A percentile compares a stretch with the other conserved stretches of the same genome.
Evolutionary conservation across 2,329 filamentous ascomycete genomes (phyloP).

Genomic region (Dactylellina parvicollis): DNA sequence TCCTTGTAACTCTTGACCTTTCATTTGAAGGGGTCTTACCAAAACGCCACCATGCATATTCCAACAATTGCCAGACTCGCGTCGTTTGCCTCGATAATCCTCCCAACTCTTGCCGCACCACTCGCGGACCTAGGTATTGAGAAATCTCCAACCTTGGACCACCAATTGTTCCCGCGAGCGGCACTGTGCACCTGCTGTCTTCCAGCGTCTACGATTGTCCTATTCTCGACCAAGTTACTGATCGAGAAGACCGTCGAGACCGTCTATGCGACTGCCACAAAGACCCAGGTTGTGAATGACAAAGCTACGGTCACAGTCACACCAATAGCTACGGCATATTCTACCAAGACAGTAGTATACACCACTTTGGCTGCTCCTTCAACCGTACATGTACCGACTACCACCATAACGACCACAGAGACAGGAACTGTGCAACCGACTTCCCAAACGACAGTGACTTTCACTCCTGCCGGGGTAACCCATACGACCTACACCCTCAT

Average conservation of each 20-base stretch:
- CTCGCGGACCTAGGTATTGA: neutral
- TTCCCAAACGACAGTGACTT: neutral
- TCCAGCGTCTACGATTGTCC: conserved; percentile 15
- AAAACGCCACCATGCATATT: neutral
- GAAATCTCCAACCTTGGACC: conserved; percentile 2
- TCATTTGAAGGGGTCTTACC: neutral
- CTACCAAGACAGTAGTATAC: neutral
- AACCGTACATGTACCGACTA: neutral
- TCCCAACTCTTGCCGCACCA: neutral
- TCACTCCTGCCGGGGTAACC: neutral
- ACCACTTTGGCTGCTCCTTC: neutral
- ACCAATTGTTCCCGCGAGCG: conserved; percentile 18
- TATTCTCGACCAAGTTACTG: conserved; percentile 10
- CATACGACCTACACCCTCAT: conserved; percentile 21
- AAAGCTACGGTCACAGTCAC: conserved; percentile 1
- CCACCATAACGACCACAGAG: conserved; percentile 3
- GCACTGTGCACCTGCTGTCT: conserved; percentile 19
- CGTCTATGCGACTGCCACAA: conserved; percentile 22
- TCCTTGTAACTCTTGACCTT: neutral
- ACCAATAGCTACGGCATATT: conserved; percentile 8
- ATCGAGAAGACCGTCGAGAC: conserved; percentile 15
- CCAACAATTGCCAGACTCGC: neutral
- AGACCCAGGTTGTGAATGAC: neutral
- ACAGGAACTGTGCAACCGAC: neutral
- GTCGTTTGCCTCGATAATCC: neutral